Base-by-base conservation (phyloP, 768 basidiomycete genomes). In the Mycena haematopus region DNA sequence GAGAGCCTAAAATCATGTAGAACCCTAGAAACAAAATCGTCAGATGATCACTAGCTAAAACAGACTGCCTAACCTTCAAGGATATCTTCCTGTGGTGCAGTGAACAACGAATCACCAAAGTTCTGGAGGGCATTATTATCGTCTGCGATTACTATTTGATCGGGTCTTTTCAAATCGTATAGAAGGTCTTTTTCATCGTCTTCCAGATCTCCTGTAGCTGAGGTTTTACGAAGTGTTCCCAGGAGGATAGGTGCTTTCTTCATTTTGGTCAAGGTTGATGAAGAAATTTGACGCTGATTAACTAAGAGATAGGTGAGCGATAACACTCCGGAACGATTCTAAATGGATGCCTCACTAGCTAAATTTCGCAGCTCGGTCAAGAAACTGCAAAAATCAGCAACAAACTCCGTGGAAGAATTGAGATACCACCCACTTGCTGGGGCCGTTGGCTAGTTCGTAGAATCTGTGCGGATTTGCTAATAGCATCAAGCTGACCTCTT, bases 21-120 rank as follows among this genome's bases (percentile, higher is more conserved):
- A 99, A 92, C 1, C 76, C 91, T 91, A 7, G 13, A 25, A 8
- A 50, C 10, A 49, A 21, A n/a, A 62, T 40, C 10, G 47, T 17
- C 17, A 50, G 33, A 63, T 19, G 67, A 38, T 24, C n/a, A 14
- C 9, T 15, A 7, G 17, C 25, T 9, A 21, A 22, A 45, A 36
- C 5, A 46, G 3, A 17, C n/a, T 9, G 17, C 24, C 65, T n/a
- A 65, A 92, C 89, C 83, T 86, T 99, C 96, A 13, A 99, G 80
- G 9, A 93, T 80, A 68, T 96, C 94, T 72, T 99, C 96, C 74
- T 96, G 92, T 0, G 93, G 91, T 10, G 91, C 92, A 2, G 84
- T 84, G 70, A 89, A 92, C 17, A 96, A 78, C 2, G 83, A 82
- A 47, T 88, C 87, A 6, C 89, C 87, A 71, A 97, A 97, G 14